Percentiles rank a stretch among this genome's conserved stretches.
Conservation (phyloP, 352 stramenopile species). For the Phytophthora palmivora region DNA sequence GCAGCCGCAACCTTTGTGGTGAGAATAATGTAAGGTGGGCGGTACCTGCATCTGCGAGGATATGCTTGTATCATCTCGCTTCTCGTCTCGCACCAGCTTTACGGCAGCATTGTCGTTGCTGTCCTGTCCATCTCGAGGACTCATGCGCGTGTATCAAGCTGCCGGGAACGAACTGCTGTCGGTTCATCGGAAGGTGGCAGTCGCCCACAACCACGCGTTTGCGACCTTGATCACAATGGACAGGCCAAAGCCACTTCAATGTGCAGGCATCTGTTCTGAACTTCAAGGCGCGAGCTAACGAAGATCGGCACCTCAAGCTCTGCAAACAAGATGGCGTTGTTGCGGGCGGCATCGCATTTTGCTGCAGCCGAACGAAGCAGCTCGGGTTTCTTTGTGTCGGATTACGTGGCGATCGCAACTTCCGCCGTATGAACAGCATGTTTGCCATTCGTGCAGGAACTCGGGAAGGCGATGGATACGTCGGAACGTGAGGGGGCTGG, state of each 20-base stretch:
- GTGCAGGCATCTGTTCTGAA: slow-evolving; percentile 23
- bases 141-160: slow-evolving; percentile 12
- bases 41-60: slow-evolving; percentile 18
- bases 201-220: slow-evolving; percentile 9
- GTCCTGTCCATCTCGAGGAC: neutral
- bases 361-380: slow-evolving; percentile 11
- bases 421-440: slow-evolving; percentile 1
- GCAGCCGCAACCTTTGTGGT: slow-evolving; percentile 11
- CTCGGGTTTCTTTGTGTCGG: neutral
- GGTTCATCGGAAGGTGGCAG: slow-evolving; percentile 5
- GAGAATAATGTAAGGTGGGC: slow-evolving; percentile 27
- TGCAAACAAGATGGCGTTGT: slow-evolving; percentile 7
- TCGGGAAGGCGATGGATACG: neutral
- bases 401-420: neutral
- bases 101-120: neutral
- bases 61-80: slow-evolving; percentile 18
- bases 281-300: slow-evolving; percentile 25
- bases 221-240: slow-evolving; percentile 11
- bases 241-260: slow-evolving; percentile 28
- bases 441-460: slow-evolving; percentile 3
- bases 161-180: neutral
- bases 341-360: slow-evolving; percentile 14
- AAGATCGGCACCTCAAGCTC: slow-evolving; percentile 17
- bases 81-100: slow-evolving; percentile 5
- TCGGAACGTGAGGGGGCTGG: slow-evolving; percentile 10